Base-by-base conservation (phyloP, 345 rosid species). In the Salix purpurea region DNA sequence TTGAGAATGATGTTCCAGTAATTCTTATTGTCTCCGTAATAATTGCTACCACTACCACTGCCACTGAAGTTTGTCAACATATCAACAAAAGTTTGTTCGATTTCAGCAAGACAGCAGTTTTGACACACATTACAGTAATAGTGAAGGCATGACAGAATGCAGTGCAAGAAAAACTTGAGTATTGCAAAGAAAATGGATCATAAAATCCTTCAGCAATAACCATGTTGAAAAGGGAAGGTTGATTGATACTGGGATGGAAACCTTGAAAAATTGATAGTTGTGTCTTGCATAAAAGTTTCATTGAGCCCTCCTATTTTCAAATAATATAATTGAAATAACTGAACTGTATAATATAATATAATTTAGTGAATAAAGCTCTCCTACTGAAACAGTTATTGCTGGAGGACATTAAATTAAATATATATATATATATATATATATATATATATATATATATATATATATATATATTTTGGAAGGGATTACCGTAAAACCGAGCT, bases 1-100 rank as follows among this genome's bases (percentile, higher is more conserved):
- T 88, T 91, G 74, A 95, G 97, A 86, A 95, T 95, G 76, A 88
- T 93, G 72, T 90, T 91, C 99, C 99, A 95, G 65, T 95, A 95
- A 76, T 89, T 93, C 88, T 93, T 95, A 83, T 91, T 95, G 74
- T 95, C 99, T 73, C 88, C 93, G 34, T 89, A 85, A 82, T 83
- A 84, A 70, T 86, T 88, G 67, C 86, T 80, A 14, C 88, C 78
- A 69, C 85, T 80, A n/a, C 88, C 80, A n/a, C 79, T 67, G 19
- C 81, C 80, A 24, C 77, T 69, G 56, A 48, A 65, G 46, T 54
- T 21, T 54, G 3, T 54, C 60, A 7, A 21, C 24, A 21, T 54
- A 21, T 54, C 60, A 54, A 54, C 60, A 21, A 21, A 72, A 56
- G 4, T 8, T 13, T 7, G 23, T 13, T 69, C 19, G 26, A 44